phyloP scores from a whole-genome alignment of 1,284 basidiomycete genomes.

The Mycosarcoma mackinlayi region DNA sequence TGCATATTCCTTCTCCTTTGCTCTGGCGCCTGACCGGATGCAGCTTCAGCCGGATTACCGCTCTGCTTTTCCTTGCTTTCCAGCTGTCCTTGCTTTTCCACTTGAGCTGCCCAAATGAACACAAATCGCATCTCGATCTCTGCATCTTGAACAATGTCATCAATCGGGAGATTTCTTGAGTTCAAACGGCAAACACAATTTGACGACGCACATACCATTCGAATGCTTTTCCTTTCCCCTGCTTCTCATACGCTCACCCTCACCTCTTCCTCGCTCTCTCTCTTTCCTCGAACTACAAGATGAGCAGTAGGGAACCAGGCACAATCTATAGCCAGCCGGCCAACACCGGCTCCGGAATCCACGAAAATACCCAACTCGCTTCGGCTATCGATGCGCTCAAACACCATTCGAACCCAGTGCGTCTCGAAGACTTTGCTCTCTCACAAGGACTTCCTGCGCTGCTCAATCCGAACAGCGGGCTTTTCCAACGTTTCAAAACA shows the following conservation, averaged over 20 bases:
- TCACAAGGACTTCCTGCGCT: conserved; percentile 76
- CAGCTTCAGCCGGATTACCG: conserved; percentile 14
- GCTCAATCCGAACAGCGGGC: conserved; percentile 77
- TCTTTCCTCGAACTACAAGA: neutral
- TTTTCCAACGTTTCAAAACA: conserved; percentile 80
- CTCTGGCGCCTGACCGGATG: conserved; percentile 12
- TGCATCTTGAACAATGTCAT: neutral
- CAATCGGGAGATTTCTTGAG: conserved; percentile 21
- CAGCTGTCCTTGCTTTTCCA: neutral
- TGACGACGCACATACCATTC: neutral
- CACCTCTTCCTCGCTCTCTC: neutral
- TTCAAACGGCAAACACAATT: too few relatives aligned
- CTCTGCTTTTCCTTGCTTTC: neutral
- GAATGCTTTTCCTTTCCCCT: too few relatives aligned
- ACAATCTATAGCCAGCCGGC: conserved; percentile 83
- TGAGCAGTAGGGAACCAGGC: conserved; percentile 28
- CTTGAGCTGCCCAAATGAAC: neutral
- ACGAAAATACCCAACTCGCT: conserved; percentile 86
- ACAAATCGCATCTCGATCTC: neutral
- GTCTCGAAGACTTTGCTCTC: conserved; percentile 84
- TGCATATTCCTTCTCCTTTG: conserved; percentile 1
- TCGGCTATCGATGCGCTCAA: conserved; percentile 86
- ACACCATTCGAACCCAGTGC: conserved; percentile 78
- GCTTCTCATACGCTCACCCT: neutral
- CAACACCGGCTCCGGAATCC: conserved; percentile 81